Base-by-base conservation (phyloP, 768 basidiomycete species). In the Fibroporia radiculosa region DNA sequence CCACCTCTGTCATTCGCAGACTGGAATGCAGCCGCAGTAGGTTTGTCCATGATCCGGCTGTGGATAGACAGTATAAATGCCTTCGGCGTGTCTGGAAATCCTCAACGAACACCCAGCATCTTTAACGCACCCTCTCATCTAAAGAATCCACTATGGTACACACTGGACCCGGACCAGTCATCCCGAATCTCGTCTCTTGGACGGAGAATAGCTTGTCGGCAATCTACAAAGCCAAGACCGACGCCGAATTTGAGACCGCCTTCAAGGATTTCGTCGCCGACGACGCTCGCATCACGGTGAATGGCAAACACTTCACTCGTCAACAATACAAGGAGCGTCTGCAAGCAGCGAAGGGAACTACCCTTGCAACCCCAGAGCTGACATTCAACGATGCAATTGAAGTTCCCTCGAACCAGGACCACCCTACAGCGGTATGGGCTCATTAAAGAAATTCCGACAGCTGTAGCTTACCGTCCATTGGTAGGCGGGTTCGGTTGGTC, bases 241-340 rank as follows among this genome's bases (percentile, higher is more conserved):
- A 54, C 16, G 47, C 48, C 0, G 63, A 56, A 14, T 70, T 74
- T 47, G 47, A 65, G 36, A 24, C 46, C n/a, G 63, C 67, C 0
- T 71, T 75, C 56, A 65, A 74, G 27, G 54, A 46, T 1, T 69
- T 71, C 47, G 56, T 77, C 46, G 62, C 68, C 6, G 28, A 56
- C 26, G 20, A 68, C 16, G 65, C 61, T 19, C 54, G 46, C 1
- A 56, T 74, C 45, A 63, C 59, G 3, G 55, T 75, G 45, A 77
- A 77, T 49, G 73, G 69, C 14, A 56, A 60, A 23, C 22, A 55
- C 14, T 20, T 68, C 25, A 60, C 67, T 18, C 68, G 68, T 18
- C 62, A 63, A 0, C 59, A 65, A 23, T 75, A 72, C 60, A 64
- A 67, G 53, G 33, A 58, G 39, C 59, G 62, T 38, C 50, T 75